A percentile compares a stretch with the other conserved stretches of the same genome.
Evolutionary conservation across 306 rosid species (phyloP).

Genomic region (Castanea crenata): DNA sequence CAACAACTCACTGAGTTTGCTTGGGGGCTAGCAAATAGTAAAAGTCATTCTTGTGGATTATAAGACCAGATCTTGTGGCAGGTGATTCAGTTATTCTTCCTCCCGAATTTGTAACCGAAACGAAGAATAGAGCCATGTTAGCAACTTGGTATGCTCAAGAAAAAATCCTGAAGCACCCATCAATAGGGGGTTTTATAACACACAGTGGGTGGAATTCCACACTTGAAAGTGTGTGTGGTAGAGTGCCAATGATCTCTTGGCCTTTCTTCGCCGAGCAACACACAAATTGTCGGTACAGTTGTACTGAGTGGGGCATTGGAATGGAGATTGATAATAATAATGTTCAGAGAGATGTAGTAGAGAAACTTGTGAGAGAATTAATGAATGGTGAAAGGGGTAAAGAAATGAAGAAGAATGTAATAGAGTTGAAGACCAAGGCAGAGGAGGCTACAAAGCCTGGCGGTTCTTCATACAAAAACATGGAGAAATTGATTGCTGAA

Average conservation of each 20-base stretch:
- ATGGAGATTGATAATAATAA: conserved; percentile 29
- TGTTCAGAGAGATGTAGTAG: conserved; percentile 46
- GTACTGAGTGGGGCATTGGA: conserved; percentile 46
- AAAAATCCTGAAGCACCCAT: conserved; percentile 40
- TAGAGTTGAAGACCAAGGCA: conserved; percentile 36
- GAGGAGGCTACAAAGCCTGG: conserved; percentile 16
- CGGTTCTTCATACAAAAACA: conserved; percentile 36
- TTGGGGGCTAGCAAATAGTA: conserved; percentile 43
- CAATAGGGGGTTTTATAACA: conserved; percentile 43
- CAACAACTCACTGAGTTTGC: conserved; percentile 47
- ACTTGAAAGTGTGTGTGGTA: conserved; percentile 40
- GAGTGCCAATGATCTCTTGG: conserved; percentile 37
- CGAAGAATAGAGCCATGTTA: conserved; percentile 33
- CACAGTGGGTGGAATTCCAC: conserved; percentile 54
- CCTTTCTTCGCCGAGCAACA: conserved; percentile 46
- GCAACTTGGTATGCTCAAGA: conserved; percentile 56
- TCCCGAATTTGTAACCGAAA: conserved; percentile 17
- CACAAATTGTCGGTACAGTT: conserved; percentile 23
- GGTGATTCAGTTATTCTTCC: conserved; percentile 30
- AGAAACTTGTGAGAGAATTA: conserved; percentile 41
- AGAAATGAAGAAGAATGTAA: conserved; percentile 32
- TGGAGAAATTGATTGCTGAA: conserved; percentile 32
- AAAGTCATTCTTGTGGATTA: conserved; percentile 44
- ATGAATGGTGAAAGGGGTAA: conserved; percentile 45
- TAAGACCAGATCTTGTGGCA: conserved; percentile 44